Conservation (phyloP, 2,329 filamentous ascomycete genomes). For the Elsinoe fawcettii region DNA sequence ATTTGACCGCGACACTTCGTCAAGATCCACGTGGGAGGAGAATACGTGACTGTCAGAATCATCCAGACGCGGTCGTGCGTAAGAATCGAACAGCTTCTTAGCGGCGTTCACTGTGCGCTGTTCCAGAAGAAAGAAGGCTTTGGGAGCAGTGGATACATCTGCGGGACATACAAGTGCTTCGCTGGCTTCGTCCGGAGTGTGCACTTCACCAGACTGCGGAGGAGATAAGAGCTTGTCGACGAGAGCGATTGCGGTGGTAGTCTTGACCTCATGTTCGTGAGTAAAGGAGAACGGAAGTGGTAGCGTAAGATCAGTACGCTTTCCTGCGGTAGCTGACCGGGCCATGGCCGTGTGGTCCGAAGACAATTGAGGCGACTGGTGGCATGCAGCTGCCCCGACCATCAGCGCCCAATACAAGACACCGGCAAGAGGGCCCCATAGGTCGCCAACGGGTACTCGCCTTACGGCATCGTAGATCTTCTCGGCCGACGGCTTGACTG, state of each 20-base stretch:
- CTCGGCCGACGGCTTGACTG: background rate
- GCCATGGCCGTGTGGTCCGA: background rate
- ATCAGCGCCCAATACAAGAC: slow-evolving; percentile 28
- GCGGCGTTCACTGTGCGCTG: background rate
- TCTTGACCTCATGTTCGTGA: background rate
- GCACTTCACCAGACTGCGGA: no score
- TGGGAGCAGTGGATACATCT: background rate
- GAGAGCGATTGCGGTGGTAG: background rate
- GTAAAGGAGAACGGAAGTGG: background rate
- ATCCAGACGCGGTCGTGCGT: background rate
- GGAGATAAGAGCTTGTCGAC: background rate
- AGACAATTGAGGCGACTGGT: slow-evolving; percentile 17
- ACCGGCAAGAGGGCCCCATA: slow-evolving; percentile 29
- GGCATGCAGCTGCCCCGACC: slow-evolving; percentile 26
- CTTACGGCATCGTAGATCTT: slow-evolving; percentile 23
- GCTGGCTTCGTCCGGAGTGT: background rate
- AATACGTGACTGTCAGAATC: background rate
- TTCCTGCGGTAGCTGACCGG: background rate
- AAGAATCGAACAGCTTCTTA: background rate
- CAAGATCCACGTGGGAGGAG: background rate
- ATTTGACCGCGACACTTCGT: background rate
- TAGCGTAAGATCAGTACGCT: background rate
- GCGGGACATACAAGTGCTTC: background rate
- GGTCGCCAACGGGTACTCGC: slow-evolving; percentile 24
- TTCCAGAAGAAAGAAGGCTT: background rate